Evolutionary conservation across 2,329 filamentous ascomycete species (phyloP).

Genomic region (Alternaria hordeiaustralica): DNA sequence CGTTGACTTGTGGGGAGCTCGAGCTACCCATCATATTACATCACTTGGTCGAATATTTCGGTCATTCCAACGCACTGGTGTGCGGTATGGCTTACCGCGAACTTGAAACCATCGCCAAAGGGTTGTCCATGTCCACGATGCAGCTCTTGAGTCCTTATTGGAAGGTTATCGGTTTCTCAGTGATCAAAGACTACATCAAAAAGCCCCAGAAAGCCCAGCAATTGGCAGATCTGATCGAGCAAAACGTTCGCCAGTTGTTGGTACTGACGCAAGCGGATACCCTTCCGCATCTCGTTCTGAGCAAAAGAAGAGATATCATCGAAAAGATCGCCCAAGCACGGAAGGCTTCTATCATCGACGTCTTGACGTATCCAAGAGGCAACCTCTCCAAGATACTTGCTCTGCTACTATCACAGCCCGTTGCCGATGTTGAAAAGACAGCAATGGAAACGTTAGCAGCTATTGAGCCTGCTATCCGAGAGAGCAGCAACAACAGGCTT

Average conservation of each 20-base stretch:
- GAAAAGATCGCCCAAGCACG: constrained; percentile 78
- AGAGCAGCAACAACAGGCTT: constrained; percentile 63
- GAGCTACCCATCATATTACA: constrained; percentile 87
- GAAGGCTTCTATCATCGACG: constrained; percentile 63
- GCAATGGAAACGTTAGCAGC: constrained; percentile 72
- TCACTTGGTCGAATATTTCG: constrained; percentile 84
- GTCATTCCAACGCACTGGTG: constrained; percentile 79
- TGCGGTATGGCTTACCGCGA: constrained; percentile 85
- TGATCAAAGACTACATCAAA: constrained; percentile 79
- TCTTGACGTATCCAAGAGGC: constrained; percentile 62
- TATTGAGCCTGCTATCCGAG: constrained; percentile 73
- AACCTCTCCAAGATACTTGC: constrained; percentile 67
- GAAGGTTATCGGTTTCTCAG: constrained; percentile 80
- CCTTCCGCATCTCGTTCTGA: constrained; percentile 84
- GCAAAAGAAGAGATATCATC: constrained; percentile 77
- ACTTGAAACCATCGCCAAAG: constrained; percentile 74
- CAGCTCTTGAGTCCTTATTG: constrained; percentile 86
- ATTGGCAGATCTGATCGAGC: constrained; percentile 80
- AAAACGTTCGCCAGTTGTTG: constrained; percentile 76
- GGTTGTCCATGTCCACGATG: constrained; percentile 66
- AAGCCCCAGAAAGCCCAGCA: constrained; percentile 83
- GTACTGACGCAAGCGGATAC: constrained; percentile 79
- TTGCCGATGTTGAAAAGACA: constrained; percentile 70
- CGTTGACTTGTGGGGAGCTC: constrained; percentile 75
- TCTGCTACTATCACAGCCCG: constrained; percentile 64